Evolutionary conservation across 352 stramenopile species (phyloP).

Genomic region (Thraustochytrium striatum): DNA sequence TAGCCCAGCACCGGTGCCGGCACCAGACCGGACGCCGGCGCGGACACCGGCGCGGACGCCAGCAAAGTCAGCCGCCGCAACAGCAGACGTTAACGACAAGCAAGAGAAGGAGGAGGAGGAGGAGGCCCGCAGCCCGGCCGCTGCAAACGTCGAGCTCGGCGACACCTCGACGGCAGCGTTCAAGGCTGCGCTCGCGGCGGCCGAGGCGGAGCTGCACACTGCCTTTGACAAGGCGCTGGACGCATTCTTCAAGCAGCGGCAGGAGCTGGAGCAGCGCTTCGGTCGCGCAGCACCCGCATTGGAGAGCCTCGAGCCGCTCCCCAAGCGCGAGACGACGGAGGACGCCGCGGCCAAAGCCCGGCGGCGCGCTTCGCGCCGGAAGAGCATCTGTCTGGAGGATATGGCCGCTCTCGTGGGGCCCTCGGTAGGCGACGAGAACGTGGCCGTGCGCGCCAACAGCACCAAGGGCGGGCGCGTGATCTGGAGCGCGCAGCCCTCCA

Average conservation of each 20-base stretch:
- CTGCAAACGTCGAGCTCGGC: too few species aligned
- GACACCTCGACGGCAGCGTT: too few species aligned
- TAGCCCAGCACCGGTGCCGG: too few species aligned
- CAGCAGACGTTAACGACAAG: too few species aligned
- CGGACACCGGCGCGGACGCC: too few species aligned
- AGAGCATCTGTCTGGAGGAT: background rate
- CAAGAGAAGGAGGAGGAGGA: too few species aligned
- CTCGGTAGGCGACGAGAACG: too few species aligned
- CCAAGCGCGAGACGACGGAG: background rate
- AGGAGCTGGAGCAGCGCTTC: background rate
- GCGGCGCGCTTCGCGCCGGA: background rate
- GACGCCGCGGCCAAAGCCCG: background rate
- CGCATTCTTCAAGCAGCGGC: slow-evolving; percentile 7
- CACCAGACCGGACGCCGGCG: too few species aligned
- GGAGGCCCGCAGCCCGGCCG: too few species aligned
- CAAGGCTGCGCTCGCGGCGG: slow-evolving; percentile 1
- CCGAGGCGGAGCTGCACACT: slow-evolving; percentile 6
- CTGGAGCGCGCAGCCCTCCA: too few species aligned
- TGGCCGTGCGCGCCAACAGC: too few species aligned
- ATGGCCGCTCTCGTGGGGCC: background rate
- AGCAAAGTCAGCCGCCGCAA: too few species aligned
- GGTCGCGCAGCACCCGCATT: background rate
- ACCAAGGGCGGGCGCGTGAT: background rate
- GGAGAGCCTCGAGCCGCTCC: background rate
- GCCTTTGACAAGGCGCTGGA: slow-evolving; percentile 24